These are phyloP conservation scores for Backusella psychrophila DNA, from an alignment of 192 early-diverging fungal genomes.

Conservation along the genomic window DNA sequence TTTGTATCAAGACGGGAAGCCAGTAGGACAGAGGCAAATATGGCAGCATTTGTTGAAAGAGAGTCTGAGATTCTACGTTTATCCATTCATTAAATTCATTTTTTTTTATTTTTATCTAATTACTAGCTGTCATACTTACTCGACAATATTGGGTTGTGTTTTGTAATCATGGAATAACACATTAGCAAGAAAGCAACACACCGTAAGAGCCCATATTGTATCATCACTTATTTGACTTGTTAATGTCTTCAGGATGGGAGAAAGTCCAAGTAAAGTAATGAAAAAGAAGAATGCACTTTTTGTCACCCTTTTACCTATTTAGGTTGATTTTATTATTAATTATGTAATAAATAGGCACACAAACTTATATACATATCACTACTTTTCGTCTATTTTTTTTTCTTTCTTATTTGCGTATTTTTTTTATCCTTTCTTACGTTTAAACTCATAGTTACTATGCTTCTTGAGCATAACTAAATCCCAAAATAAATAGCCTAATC, in stretches of 20 bases:
- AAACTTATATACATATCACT: background rate
- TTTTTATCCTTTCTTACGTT: constrained; percentile 17
- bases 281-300: constrained; percentile 75
- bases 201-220: constrained; percentile 91
- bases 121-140: constrained; percentile 40
- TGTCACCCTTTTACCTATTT: constrained; percentile 44
- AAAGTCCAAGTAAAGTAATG: constrained; percentile 74
- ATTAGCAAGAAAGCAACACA: constrained; percentile 80
- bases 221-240: constrained; percentile 88
- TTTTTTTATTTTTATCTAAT: constrained; percentile 27
- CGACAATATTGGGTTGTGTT: constrained; percentile 45
- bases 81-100: constrained; percentile 21
- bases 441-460: constrained; percentile 44
- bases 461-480: constrained; percentile 51
- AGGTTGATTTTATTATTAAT: background rate
- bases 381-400: background rate
- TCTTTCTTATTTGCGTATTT: background rate
- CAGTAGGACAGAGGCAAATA: constrained; percentile 90
- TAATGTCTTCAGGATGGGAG: constrained; percentile 88
- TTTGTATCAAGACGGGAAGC: constrained; percentile 84
- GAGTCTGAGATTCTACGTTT: constrained; percentile 80
- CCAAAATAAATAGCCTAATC: constrained; percentile 72
- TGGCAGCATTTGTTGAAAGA: constrained; percentile 94
- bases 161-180: constrained; percentile 90
- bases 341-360: background rate